Evolutionary conservation across 176 grass and related monocot genomes (phyloP).

Genomic region (Triticum turgidum): DNA sequence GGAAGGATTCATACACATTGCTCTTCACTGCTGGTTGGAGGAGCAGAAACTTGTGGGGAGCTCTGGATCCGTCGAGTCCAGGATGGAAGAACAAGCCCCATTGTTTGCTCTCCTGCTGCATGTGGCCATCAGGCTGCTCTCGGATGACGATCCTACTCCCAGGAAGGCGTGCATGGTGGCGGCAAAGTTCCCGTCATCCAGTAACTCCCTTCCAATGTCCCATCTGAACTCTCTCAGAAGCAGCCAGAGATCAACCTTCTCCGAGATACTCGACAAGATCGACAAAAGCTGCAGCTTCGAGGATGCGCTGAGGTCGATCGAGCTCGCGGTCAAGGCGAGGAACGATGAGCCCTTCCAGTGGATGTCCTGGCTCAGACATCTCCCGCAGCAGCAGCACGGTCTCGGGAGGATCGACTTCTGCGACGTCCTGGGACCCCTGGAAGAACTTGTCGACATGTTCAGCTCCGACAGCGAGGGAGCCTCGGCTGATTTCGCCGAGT

Average conservation of each 20-base stretch:
- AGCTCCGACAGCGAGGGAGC: conserved; percentile 5
- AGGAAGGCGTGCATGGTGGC: conserved; percentile 75
- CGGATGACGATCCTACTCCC: conserved; percentile 28
- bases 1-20: conserved; percentile 83
- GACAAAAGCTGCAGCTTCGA: conserved; percentile 24
- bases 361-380: conserved; percentile 76
- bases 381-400: conserved; percentile 34
- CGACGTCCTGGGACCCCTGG: conserved; percentile 30
- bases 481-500: conserved; percentile 9
- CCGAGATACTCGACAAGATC: conserved; percentile 47
- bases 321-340: conserved; percentile 23
- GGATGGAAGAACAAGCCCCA: conserved; percentile 1
- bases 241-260: conserved; percentile 52
- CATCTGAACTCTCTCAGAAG: background rate
- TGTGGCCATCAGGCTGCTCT: conserved; percentile 67
- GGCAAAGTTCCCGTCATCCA: conserved; percentile 31
- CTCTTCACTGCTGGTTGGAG: conserved; percentile 69
- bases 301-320: conserved; percentile 37
- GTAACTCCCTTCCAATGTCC: too few species aligned
- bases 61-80: background rate
- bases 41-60: conserved; percentile 33
- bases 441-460: conserved; percentile 38
- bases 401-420: conserved; percentile 46
- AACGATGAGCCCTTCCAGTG: conserved; percentile 57
- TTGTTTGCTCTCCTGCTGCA: conserved; percentile 60